A percentile compares a stretch with the other conserved stretches of the same genome.
phyloP scores from a whole-genome alignment of 2,329 filamentous ascomycete species.

The Calycina herbarum region DNA sequence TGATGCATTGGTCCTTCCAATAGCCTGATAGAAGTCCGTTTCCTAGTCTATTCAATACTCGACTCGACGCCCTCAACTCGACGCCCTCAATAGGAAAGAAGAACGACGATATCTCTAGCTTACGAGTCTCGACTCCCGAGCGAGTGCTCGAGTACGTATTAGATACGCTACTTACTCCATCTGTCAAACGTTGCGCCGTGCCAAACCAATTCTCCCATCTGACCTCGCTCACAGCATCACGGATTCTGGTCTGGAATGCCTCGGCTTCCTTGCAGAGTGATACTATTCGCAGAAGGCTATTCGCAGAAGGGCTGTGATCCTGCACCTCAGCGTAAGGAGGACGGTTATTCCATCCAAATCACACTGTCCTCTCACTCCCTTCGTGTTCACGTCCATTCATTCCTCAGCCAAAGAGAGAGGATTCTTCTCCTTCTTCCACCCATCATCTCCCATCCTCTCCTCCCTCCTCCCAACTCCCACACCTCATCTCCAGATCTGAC shows the following conservation, averaged over 20 bases:
- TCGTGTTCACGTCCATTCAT: no score
- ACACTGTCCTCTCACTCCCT: no score
- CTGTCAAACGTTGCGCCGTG: background rate
- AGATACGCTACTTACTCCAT: background rate
- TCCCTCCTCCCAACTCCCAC: no score
- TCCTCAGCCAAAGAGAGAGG: no score
- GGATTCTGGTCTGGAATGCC: background rate
- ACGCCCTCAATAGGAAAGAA: background rate
- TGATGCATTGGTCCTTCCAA: background rate
- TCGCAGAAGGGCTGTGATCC: conserved; percentile 2
- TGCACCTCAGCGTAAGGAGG: background rate
- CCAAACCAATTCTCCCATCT: background rate
- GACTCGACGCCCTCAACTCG: no score
- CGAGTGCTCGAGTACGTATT: no score
- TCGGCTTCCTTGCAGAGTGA: background rate
- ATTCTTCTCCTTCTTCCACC: no score
- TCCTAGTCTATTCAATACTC: background rate
- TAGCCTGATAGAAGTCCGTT: background rate
- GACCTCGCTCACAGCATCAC: background rate
- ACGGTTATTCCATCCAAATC: no score
- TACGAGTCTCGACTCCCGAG: background rate
- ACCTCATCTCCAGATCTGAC: no score
- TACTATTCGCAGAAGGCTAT: background rate
- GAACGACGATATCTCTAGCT: background rate
- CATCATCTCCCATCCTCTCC: no score